Percentiles rank a stretch among this genome's conserved stretches.
phyloP scores from a whole-genome alignment of 1,139 yeast genomes.

The Magnusiomyces fungicola region DNA sequence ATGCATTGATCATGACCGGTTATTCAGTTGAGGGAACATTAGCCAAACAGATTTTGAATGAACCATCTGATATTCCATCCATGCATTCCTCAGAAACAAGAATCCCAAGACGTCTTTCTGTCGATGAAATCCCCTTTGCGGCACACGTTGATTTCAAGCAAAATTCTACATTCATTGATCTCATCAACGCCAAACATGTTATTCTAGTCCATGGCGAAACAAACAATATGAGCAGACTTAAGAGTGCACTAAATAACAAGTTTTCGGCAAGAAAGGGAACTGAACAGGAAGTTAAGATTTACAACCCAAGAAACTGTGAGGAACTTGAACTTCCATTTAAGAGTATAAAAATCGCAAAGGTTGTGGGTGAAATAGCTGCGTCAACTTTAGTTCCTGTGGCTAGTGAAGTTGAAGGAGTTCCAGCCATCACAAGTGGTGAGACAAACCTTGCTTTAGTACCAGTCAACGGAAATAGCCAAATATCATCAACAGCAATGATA shows the following conservation, averaged over 20 bases:
- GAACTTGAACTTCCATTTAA: slow-evolving; percentile 68
- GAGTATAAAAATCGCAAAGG: slow-evolving; percentile 80
- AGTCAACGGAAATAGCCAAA: background rate
- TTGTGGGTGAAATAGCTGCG: slow-evolving; percentile 69
- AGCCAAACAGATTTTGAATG: slow-evolving; percentile 84
- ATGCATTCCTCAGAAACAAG: slow-evolving; percentile 67
- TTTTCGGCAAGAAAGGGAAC: slow-evolving; percentile 78
- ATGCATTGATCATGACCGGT: slow-evolving; percentile 84
- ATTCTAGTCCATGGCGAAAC: slow-evolving; percentile 97
- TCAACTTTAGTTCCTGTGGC: slow-evolving; percentile 16
- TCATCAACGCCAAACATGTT: slow-evolving; percentile 67
- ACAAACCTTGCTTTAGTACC: slow-evolving; percentile 12
- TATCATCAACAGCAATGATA: slow-evolving; percentile 12
- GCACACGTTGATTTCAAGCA: slow-evolving; percentile 98
- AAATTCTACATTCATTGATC: slow-evolving; percentile 82
- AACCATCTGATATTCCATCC: slow-evolving; percentile 85
- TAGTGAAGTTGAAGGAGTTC: slow-evolving; percentile 6
- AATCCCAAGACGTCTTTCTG: slow-evolving; percentile 77
- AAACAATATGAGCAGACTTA: slow-evolving; percentile 94
- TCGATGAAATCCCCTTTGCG: slow-evolving; percentile 97
- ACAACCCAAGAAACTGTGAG: slow-evolving; percentile 88
- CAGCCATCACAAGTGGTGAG: slow-evolving; percentile 11
- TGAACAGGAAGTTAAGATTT: slow-evolving; percentile 85
- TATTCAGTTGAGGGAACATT: slow-evolving; percentile 97
- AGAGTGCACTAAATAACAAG: slow-evolving; percentile 84